Evolutionary conservation across 108 stramenopile species (phyloP).

Genomic region (Pseudonitzschia multiseries): DNA sequence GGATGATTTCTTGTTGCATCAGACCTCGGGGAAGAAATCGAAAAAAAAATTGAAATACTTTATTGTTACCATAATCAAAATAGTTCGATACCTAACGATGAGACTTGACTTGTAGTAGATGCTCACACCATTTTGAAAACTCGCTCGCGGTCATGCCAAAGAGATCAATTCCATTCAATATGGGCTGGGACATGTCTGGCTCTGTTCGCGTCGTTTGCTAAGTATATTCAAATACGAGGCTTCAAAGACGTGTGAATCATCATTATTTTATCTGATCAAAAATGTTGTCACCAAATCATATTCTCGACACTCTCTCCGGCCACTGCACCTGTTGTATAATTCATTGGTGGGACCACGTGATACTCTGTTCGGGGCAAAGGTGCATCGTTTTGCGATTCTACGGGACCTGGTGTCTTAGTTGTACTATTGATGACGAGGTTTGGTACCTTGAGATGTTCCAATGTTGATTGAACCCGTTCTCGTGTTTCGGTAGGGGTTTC

Average conservation of each 20-base stretch:
- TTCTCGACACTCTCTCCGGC: constrained; percentile 79
- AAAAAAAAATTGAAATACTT: constrained; percentile 13
- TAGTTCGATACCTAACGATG: not conserved
- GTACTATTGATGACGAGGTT: not conserved
- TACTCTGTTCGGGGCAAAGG: constrained; percentile 55
- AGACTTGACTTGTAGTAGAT: no score
- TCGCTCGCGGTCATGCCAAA: no score
- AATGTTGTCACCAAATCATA: constrained; percentile 64
- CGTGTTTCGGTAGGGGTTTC: constrained; percentile 84
- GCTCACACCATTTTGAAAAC: no score
- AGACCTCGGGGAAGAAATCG: constrained; percentile 16
- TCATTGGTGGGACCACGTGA: constrained; percentile 83
- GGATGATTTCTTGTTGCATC: constrained; percentile 26
- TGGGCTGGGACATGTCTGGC: no score
- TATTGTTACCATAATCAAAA: not conserved
- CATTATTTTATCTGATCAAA: no score
- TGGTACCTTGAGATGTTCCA: constrained; percentile 19
- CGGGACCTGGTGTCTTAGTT: constrained; percentile 17
- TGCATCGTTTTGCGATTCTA: not conserved
- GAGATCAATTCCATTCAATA: no score
- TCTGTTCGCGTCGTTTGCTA: no score
- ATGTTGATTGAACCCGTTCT: constrained; percentile 47
- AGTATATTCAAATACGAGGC: no score
- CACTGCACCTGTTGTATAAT: constrained; percentile 72
- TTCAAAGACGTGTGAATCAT: no score